Evolutionary conservation across 345 rosid genomes (phyloP).

Genomic region (Populus simonii): DNA sequence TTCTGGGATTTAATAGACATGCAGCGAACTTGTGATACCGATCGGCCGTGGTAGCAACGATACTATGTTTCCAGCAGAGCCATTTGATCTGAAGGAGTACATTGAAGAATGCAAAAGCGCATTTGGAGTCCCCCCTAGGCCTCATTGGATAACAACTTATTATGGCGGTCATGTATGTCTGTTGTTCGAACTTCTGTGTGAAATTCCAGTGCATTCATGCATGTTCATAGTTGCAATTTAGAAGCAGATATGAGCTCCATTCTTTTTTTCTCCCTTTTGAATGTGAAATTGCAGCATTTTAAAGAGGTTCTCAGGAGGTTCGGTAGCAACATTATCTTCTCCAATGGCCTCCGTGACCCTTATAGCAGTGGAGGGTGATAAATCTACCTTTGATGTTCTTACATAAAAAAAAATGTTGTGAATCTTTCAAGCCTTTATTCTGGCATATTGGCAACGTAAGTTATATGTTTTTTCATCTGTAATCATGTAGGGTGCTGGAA

Average conservation of each 20-base stretch:
- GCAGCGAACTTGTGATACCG: constrained; percentile 23
- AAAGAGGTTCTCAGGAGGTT: constrained; percentile 19
- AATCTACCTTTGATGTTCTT: background rate
- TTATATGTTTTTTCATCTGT: background rate
- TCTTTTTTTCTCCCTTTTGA: background rate
- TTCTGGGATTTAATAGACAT: constrained; percentile 6
- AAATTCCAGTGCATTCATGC: background rate
- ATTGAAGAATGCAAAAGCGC: background rate
- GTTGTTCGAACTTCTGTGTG: background rate
- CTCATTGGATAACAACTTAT: constrained; percentile 19
- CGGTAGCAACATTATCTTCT: constrained; percentile 32
- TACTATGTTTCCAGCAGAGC: constrained; percentile 12
- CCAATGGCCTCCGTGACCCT: constrained; percentile 31
- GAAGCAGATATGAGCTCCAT: background rate
- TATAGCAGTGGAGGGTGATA: constrained; percentile 28
- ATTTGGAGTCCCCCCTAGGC: constrained; percentile 17
- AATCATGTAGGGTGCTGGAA: constrained; percentile 18
- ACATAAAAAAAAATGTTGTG: background rate
- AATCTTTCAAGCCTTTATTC: background rate
- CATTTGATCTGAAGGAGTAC: constrained; percentile 2
- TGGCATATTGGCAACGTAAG: background rate
- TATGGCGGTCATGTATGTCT: constrained; percentile 17
- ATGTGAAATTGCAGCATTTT: constrained; percentile 15
- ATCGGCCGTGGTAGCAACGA: constrained; percentile 3
- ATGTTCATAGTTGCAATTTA: background rate